Evolutionary conservation across 2,329 filamentous ascomycete species (phyloP).

Genomic region (Remersonia thermophila): DNA sequence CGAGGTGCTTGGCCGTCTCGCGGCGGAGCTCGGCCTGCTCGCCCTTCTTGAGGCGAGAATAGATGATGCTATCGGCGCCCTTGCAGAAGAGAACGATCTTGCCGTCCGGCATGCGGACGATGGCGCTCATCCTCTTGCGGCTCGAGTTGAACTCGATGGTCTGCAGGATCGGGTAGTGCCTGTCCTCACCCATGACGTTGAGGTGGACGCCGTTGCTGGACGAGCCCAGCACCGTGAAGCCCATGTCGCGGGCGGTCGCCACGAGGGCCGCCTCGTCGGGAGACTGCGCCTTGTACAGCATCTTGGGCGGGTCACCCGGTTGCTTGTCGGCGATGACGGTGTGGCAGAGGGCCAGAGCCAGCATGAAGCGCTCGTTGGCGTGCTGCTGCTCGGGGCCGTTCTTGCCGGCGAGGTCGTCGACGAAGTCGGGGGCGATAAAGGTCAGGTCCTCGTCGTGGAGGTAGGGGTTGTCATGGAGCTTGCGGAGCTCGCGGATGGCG

Average conservation of each 20-base stretch:
- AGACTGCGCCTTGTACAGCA: conserved; percentile 93
- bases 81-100: conserved; percentile 91
- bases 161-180: conserved; percentile 77
- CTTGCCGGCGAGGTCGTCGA: conserved; percentile 67
- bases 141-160: conserved; percentile 96
- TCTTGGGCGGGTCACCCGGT: conserved; percentile 79
- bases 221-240: conserved; percentile 80
- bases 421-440: conserved; percentile 83
- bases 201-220: conserved; percentile 70
- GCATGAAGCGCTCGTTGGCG: conserved; percentile 84
- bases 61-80: conserved; percentile 94
- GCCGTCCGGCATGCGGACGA: conserved; percentile 86
- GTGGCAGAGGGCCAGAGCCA: conserved; percentile 88
- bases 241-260: conserved; percentile 85
- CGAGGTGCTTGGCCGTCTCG: conserved; percentile 81
- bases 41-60: conserved; percentile 73
- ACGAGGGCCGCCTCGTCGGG: conserved; percentile 94
- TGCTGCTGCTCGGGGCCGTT: conserved; percentile 63
- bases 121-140: conserved; percentile 94
- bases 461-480: conserved; percentile 79
- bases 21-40: conserved; percentile 75
- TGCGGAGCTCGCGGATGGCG: conserved; percentile 61
- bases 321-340: conserved; percentile 86
- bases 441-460: conserved; percentile 81
- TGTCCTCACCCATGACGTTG: conserved; percentile 77